A percentile compares a stretch with the other conserved stretches of the same genome.
These are phyloP conservation scores for Pichia manshurica DNA, from an alignment of 805 yeast genomes.

Conservation along the genomic window DNA sequence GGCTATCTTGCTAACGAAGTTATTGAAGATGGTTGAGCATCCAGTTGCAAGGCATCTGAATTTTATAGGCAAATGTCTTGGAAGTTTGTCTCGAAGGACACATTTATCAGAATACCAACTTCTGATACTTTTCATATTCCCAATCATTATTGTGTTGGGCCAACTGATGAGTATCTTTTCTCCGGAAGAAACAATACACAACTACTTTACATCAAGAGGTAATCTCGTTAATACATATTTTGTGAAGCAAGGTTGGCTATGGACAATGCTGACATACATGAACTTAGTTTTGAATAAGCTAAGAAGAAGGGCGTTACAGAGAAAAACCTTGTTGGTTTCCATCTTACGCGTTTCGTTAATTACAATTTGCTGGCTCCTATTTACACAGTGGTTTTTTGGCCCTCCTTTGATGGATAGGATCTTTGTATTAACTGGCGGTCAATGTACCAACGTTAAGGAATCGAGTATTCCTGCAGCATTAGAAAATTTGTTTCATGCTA, in stretches of 20 bases:
- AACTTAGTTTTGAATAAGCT: conserved; percentile 15
- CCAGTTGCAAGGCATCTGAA: conserved; percentile 1
- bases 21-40: conserved; percentile 4
- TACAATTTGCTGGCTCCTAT: conserved; percentile 78
- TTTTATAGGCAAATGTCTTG: neutral
- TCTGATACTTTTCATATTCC: conserved; percentile 22
- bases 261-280: conserved; percentile 57
- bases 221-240: conserved; percentile 67
- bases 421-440: conserved; percentile 78
- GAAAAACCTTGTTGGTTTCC: conserved; percentile 8
- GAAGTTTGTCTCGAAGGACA: neutral
- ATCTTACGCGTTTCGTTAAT: conserved; percentile 43
- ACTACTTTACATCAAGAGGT: conserved; percentile 53
- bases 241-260: conserved; percentile 89
- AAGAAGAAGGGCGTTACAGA: neutral
- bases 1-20: too few species aligned
- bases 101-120: conserved; percentile 4
- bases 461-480: neutral
- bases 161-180: conserved; percentile 42
- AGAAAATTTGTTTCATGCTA: neutral
- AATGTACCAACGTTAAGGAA: conserved; percentile 41
- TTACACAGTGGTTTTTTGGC: conserved; percentile 85
- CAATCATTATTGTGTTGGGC: conserved; percentile 44
- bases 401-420: conserved; percentile 84
- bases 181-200: conserved; percentile 40